phyloP scores from a whole-genome alignment of 257 asterid genomes.

The Ehretia macrophylla region DNA sequence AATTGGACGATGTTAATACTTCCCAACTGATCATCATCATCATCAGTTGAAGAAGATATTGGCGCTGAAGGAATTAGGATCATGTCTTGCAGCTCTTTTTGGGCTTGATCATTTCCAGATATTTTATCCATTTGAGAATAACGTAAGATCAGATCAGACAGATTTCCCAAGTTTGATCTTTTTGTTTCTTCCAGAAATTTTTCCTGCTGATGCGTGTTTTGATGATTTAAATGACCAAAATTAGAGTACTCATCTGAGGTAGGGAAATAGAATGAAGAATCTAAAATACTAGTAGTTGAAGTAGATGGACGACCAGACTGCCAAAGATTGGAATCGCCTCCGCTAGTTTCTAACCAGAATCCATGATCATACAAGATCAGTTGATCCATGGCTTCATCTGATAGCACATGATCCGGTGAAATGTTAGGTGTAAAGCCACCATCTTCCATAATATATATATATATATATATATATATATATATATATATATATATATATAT shows the following conservation, averaged over 20 bases:
- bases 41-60: no score
- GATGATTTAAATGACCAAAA: slow-evolving; percentile 9
- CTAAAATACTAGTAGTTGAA: slow-evolving; percentile 20
- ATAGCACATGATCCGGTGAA: slow-evolving; percentile 16
- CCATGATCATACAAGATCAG: slow-evolving; percentile 49
- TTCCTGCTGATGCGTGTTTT: slow-evolving; percentile 13
- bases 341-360: slow-evolving; percentile 67
- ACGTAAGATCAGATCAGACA: slow-evolving; percentile 14
- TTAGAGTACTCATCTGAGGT: slow-evolving; percentile 19
- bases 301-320: slow-evolving; percentile 37
- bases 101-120: slow-evolving; percentile 2
- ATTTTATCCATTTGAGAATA: slow-evolving; percentile 30
- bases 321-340: slow-evolving; percentile 47
- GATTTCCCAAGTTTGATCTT: slow-evolving; percentile 12
- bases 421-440: slow-evolving; percentile 37
- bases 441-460: slow-evolving; percentile 52
- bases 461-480: slow-evolving; percentile 20
- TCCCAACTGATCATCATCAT: slow-evolving; percentile 23
- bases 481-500: no score
- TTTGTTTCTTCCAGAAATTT: slow-evolving; percentile 26
- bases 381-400: slow-evolving; percentile 44
- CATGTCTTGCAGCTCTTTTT: slow-evolving; percentile 17
- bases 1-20: slow-evolving; percentile 27
- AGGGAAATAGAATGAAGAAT: slow-evolving; percentile 20
- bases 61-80: slow-evolving; percentile 18